Percentiles rank a stretch among this genome's conserved stretches.
These are phyloP conservation scores for Globisporangium mamillatum DNA, from an alignment of 352 stramenopile genomes.

Conservation along the genomic window DNA sequence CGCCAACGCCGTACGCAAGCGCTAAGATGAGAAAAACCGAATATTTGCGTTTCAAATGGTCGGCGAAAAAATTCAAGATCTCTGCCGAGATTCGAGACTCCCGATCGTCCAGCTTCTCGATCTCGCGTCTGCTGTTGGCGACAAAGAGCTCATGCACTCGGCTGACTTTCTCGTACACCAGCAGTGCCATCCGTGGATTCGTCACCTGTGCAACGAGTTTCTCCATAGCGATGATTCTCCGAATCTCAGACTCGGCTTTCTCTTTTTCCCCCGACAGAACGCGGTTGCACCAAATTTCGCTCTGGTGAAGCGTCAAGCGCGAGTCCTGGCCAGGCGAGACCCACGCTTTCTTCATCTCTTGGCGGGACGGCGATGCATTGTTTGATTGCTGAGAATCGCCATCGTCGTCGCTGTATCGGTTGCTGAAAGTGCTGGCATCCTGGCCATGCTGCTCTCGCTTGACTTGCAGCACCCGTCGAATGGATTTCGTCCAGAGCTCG, in stretches of 20 bases:
- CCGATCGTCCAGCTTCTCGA: conserved; percentile 50
- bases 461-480: conserved; percentile 59
- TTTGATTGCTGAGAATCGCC: conserved; percentile 15
- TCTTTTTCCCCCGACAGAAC: conserved; percentile 78
- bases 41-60: conserved; percentile 87
- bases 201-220: conserved; percentile 81
- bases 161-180: conserved; percentile 88
- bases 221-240: conserved; percentile 83
- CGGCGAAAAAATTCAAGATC: conserved; percentile 78
- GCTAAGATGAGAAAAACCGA: conserved; percentile 85
- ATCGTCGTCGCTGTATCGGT: neutral
- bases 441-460: conserved; percentile 43
- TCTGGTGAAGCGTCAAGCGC: conserved; percentile 79
- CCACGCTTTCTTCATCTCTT: conserved; percentile 31
- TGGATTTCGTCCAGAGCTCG: conserved; percentile 83
- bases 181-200: conserved; percentile 71
- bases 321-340: conserved; percentile 83
- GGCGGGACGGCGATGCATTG: conserved; percentile 14
- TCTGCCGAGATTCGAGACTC: conserved; percentile 46
- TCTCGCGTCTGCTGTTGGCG: conserved; percentile 74
- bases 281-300: conserved; percentile 83
- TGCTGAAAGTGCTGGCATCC: conserved; percentile 19
- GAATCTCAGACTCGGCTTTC: conserved; percentile 80
- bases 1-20: conserved; percentile 66
- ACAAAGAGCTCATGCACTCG: conserved; percentile 85